Percentiles rank a stretch among this genome's conserved stretches.
Evolutionary conservation across 23 red algal genomes (phyloP).

Genomic region (Agarophyton chilense): DNA sequence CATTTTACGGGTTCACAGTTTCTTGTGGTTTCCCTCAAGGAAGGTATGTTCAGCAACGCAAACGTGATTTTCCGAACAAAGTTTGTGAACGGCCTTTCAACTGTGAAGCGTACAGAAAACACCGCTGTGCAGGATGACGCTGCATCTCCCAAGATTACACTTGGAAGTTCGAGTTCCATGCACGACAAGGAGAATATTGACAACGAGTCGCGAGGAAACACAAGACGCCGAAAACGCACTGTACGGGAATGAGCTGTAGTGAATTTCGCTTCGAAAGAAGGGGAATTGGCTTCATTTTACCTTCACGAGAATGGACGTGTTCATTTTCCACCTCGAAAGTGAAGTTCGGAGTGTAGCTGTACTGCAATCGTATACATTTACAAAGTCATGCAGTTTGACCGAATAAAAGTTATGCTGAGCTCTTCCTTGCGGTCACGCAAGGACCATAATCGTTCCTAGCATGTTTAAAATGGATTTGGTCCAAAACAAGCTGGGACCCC

Average conservation of each 20-base stretch:
- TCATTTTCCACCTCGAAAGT: too few relatives aligned
- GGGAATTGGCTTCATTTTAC: too few relatives aligned
- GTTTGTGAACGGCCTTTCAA: conserved; percentile 91
- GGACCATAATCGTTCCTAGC: not conserved
- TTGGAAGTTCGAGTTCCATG: not conserved
- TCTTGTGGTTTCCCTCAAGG: conserved; percentile 96
- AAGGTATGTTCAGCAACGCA: conserved; percentile 96
- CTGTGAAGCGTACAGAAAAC: conserved; percentile 83
- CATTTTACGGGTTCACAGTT: conserved; percentile 95
- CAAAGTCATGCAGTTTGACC: conserved; percentile 18
- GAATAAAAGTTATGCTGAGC: not conserved
- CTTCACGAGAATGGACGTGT: too few relatives aligned
- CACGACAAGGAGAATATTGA: conserved; percentile 30
- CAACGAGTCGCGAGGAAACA: not conserved
- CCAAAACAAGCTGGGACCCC: not conserved
- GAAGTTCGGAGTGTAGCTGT: too few relatives aligned
- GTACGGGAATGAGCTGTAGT: not conserved
- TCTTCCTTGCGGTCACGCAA: not conserved
- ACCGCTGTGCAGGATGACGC: not conserved
- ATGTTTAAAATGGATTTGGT: not conserved
- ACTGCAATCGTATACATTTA: not conserved
- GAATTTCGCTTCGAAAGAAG: too few relatives aligned
- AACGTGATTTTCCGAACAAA: conserved; percentile 97
- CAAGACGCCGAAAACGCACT: conserved; percentile 5
- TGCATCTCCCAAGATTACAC: not conserved